These are phyloP conservation scores for Diddensiella santjacobensis DNA, from an alignment of 805 yeast species.

Conservation along the genomic window DNA sequence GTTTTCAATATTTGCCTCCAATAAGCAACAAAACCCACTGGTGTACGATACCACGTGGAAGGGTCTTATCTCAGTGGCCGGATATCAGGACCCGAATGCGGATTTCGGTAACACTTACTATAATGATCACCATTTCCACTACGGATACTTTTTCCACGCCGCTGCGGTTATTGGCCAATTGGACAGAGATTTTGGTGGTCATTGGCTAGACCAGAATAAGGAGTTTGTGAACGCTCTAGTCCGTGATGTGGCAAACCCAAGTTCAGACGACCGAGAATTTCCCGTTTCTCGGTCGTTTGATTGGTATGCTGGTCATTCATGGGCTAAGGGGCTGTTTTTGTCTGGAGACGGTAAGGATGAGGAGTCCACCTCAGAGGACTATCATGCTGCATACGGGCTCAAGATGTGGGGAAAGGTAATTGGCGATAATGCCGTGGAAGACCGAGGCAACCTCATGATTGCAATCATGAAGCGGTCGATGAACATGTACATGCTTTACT, in stretches of 20 bases:
- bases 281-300: conserved; percentile 69
- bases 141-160: conserved; percentile 76
- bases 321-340: conserved; percentile 69
- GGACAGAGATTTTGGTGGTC: conserved; percentile 49
- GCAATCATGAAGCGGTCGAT: conserved; percentile 53
- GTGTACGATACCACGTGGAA: conserved; percentile 68
- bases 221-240: conserved; percentile 58
- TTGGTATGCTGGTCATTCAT: conserved; percentile 71
- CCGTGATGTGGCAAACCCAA: conserved; percentile 66
- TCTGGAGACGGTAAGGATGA: conserved; percentile 69
- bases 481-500: conserved; percentile 51
- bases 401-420: conserved; percentile 64
- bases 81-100: conserved; percentile 38
- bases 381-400: conserved; percentile 66
- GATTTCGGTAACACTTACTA: conserved; percentile 77
- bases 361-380: conserved; percentile 70
- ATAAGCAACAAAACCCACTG: conserved; percentile 68
- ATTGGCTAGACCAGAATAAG: conserved; percentile 46
- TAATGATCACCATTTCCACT: conserved; percentile 85
- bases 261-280: conserved; percentile 47
- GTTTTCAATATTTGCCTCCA: conserved; percentile 60
- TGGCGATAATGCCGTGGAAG: conserved; percentile 51
- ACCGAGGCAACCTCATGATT: conserved; percentile 57
- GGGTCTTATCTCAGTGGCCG: conserved; percentile 34
- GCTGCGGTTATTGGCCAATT: conserved; percentile 71